phyloP scores from a whole-genome alignment of 164 flowering plant species.

The Liriodendron chinense region DNA sequence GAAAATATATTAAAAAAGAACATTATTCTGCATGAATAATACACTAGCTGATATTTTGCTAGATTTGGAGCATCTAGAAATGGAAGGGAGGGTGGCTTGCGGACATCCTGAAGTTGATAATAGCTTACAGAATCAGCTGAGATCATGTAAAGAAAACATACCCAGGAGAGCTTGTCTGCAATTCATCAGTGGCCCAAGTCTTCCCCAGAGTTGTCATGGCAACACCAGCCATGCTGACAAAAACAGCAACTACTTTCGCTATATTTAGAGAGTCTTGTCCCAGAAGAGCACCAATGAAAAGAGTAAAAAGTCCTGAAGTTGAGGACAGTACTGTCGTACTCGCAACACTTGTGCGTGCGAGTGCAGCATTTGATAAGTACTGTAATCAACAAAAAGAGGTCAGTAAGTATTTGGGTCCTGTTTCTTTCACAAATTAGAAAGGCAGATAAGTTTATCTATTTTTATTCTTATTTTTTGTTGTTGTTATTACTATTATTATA shows the following conservation, averaged over 20 bases:
- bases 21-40: not conserved
- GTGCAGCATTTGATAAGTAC: constrained; percentile 98
- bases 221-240: constrained; percentile 96
- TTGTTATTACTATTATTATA: too few relatives aligned
- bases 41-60: not conserved
- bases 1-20: too few relatives aligned
- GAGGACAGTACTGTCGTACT: constrained; percentile 96
- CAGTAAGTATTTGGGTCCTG: not conserved
- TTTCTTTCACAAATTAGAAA: not conserved
- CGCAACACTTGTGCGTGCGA: constrained; percentile 96
- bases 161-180: constrained; percentile 50
- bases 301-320: constrained; percentile 96
- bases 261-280: constrained; percentile 87
- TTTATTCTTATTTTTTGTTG: too few relatives aligned
- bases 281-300: constrained; percentile 78
- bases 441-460: too few relatives aligned
- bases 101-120: not conserved
- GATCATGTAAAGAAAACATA: constrained; percentile 27
- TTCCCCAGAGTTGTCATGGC: constrained; percentile 96
- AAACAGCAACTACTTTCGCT: constrained; percentile 83
- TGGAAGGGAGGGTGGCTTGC: not conserved
- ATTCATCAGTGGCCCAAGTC: constrained; percentile 96
- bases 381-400: constrained; percentile 25
- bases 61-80: not conserved
- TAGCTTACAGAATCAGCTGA: not conserved